A percentile compares a stretch with the other conserved stretches of the same genome.
Evolutionary conservation across 352 stramenopile genomes (phyloP).

Genomic region (Phytophthora kernoviae): DNA sequence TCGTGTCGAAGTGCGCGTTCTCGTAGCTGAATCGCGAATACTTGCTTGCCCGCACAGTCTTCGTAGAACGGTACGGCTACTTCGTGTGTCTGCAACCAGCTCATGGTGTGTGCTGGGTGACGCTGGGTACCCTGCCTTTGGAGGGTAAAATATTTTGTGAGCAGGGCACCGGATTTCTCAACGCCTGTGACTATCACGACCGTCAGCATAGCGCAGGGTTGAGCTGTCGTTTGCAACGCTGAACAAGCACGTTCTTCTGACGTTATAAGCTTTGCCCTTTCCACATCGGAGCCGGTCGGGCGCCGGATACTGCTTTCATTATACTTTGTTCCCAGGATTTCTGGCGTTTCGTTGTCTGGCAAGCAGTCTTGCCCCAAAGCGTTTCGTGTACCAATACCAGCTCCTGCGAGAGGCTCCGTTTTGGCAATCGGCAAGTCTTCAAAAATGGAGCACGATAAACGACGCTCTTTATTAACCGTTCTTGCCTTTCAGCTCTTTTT

Average conservation of each 20-base stretch:
- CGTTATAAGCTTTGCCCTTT: not conserved
- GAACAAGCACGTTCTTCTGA: constrained; percentile 14
- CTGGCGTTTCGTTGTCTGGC: constrained; percentile 23
- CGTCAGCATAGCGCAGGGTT: not conserved
- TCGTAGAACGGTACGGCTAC: constrained; percentile 52
- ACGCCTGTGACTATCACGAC: constrained; percentile 1
- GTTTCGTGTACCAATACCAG: not conserved
- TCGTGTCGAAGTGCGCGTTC: constrained; percentile 33
- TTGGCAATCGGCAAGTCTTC: too few relatives aligned
- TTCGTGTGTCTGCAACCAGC: constrained; percentile 61
- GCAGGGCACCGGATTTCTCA: too few relatives aligned
- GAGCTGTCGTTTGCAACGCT: constrained; percentile 6
- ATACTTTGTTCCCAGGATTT: constrained; percentile 14
- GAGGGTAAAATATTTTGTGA: constrained; percentile 34
- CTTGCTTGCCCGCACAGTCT: constrained; percentile 43
- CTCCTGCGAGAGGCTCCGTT: not conserved
- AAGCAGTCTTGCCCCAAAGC: not conserved
- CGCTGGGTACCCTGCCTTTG: constrained; percentile 16
- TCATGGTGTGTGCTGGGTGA: constrained; percentile 38
- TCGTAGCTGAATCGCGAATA: constrained; percentile 54
- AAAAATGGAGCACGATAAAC: too few relatives aligned
- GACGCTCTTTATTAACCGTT: too few relatives aligned
- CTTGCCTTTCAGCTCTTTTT: not conserved
- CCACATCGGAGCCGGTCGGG: not conserved
- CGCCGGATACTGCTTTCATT: constrained; percentile 4